These are phyloP conservation scores for Ilyonectria robusta DNA, from an alignment of 2,329 filamentous ascomycete genomes.

Conservation along the genomic window DNA sequence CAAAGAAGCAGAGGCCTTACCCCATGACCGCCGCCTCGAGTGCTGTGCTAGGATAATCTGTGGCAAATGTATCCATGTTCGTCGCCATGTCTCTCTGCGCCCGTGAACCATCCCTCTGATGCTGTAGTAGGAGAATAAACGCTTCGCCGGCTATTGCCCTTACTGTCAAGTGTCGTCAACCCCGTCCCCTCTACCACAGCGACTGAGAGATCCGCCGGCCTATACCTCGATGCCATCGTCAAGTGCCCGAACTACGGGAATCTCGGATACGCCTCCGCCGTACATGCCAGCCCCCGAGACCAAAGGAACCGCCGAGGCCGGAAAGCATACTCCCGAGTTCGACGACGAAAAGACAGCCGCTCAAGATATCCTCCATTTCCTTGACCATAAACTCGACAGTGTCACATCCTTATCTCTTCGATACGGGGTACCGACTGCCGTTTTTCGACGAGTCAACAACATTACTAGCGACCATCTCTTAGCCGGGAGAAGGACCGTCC, in stretches of 20 bases:
- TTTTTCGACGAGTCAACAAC: constrained; percentile 76
- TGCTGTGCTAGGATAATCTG: constrained; percentile 83
- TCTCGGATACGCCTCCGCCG: constrained; percentile 55
- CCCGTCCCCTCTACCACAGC: constrained; percentile 71
- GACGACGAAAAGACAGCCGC: constrained; percentile 55
- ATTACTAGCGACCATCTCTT: constrained; percentile 81
- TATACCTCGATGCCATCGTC: constrained; percentile 64
- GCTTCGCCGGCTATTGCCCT: constrained; percentile 78
- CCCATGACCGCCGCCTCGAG: constrained; percentile 71
- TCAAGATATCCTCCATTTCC: constrained; percentile 82
- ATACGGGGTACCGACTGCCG: constrained; percentile 76
- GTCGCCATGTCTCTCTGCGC: constrained; percentile 42
- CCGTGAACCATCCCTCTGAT: constrained; percentile 27
- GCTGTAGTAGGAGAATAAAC: constrained; percentile 69
- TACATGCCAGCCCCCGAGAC: constrained; percentile 50
- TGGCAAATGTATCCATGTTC: constrained; percentile 75
- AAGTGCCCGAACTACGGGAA: constrained; percentile 39
- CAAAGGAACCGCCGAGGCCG: constrained; percentile 11
- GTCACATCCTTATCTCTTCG: constrained; percentile 78
- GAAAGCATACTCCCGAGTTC: constrained; percentile 44
- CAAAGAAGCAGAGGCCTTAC: constrained; percentile 69
- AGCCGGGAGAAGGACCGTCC: constrained; percentile 75
- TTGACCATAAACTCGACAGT: constrained; percentile 78
- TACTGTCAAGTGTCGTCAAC: constrained; percentile 81
- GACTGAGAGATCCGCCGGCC: constrained; percentile 77